Evolutionary conservation across 495 filamentous ascomycete species (phyloP), one percentile per base, ranked within the genome.

Genomic region (Aspergillus conjunctus): DNA sequence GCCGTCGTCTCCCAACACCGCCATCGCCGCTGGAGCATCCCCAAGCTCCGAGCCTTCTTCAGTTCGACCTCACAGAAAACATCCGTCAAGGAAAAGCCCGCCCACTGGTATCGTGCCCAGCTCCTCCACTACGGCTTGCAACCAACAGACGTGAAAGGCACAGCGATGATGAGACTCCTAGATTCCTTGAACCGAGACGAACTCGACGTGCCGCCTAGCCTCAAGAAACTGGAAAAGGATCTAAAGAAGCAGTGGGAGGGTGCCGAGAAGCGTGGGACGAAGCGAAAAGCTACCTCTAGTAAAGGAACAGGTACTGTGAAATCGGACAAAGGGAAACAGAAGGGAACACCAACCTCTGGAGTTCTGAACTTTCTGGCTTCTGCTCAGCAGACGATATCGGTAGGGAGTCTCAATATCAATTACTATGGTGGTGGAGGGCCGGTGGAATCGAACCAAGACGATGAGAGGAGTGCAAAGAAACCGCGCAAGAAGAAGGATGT

Each of bases 21-120:
- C 11, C 83, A 85, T 59, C 76, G 79, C 34, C 80, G 81, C 14
- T 81, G 79, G 3, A 74, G 71, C 7, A 49, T 79, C 21, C 66
- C 71, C 2, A 80, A 86, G 59, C 74, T 86, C 17, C 73, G 68
- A 41, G 63, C 70, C 6, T 64, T 84, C 6, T 80, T 86, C 22
- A 68, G 68, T 22, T 66, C 73, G 4, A 53, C 70, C 7, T 12
- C 34, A 11, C 48, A 31, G 20, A 22, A 22, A 41, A 56, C 63
- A 11, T 68, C 71, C 4, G 58, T 67, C 18, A 68, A 69, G 10
- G 80, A 85, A 64, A 75, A 73, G 31, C 75, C 79, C 0, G 79
- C 72, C 7, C 82, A 83, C 57, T 86, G 78, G 80, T 86, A 82
- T 52, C 78, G 81, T 56, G 83, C 83, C 4, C 83, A 87, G 54